A percentile compares a stretch with the other conserved stretches of the same genome.
phyloP scores from a whole-genome alignment of 768 basidiomycete species.

The Trametes maxima region DNA sequence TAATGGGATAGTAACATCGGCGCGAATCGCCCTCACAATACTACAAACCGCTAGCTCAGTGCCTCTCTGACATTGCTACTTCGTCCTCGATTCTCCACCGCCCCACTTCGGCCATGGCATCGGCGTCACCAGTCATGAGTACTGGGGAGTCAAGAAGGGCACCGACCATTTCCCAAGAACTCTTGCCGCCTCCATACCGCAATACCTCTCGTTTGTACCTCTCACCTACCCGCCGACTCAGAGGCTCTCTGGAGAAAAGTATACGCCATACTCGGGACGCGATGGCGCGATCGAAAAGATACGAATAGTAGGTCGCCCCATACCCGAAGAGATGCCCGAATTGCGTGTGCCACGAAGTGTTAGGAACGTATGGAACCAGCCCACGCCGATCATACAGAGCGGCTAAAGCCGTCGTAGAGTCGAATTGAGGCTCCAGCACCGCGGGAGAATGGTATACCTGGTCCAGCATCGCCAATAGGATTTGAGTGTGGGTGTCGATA shows the following conservation, averaged over 20 bases:
- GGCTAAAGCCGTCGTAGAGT: slow-evolving; percentile 70
- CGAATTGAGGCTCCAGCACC: slow-evolving; percentile 60
- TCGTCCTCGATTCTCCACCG: slow-evolving; percentile 85
- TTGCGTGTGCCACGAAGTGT: slow-evolving; percentile 93
- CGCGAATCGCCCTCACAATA: too few species aligned
- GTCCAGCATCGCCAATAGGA: slow-evolving; percentile 86
- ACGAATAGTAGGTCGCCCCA: slow-evolving; percentile 97
- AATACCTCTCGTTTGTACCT: slow-evolving; percentile 77
- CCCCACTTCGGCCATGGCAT: slow-evolving; percentile 90
- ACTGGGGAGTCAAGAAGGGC: slow-evolving; percentile 63
- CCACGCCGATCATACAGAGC: slow-evolving; percentile 68
- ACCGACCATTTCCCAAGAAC: slow-evolving; percentile 94
- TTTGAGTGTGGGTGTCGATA: slow-evolving; percentile 91
- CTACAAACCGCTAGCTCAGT: slow-evolving; percentile 41
- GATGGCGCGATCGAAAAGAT: slow-evolving; percentile 94
- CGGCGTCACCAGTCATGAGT: slow-evolving; percentile 70
- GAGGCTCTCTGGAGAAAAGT: slow-evolving; percentile 68
- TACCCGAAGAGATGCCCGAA: slow-evolving; percentile 97
- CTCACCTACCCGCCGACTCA: slow-evolving; percentile 77
- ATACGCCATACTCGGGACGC: slow-evolving; percentile 88
- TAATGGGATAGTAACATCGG: too few species aligned
- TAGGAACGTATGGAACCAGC: slow-evolving; percentile 78
- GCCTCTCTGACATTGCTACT: slow-evolving; percentile 58
- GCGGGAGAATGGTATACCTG: slow-evolving; percentile 85
- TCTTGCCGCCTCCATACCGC: slow-evolving; percentile 82